Percentiles rank a stretch among this genome's conserved stretches.
phyloP scores from a whole-genome alignment of 345 rosid genomes.

The Raphanus sativus region DNA sequence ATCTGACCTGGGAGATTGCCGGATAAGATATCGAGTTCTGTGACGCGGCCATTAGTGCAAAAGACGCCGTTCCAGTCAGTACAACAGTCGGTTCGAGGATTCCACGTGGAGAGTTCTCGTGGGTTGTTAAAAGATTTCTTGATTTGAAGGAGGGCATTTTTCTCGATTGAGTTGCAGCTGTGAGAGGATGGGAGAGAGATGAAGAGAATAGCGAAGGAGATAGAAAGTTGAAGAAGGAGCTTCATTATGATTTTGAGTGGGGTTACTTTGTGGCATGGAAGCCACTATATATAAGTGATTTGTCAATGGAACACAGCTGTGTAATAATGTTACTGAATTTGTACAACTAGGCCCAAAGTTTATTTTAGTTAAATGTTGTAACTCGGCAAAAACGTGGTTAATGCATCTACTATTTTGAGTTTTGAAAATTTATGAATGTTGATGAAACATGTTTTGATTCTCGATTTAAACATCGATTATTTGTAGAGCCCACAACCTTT shows the following conservation, averaged over 20 bases:
- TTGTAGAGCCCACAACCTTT: neutral
- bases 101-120: conserved; percentile 62
- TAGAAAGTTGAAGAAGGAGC: neutral
- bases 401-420: neutral
- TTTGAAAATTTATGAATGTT: neutral
- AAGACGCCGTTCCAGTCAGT: conserved; percentile 56
- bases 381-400: neutral
- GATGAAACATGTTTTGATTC: neutral
- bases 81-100: conserved; percentile 65
- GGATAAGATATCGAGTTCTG: conserved; percentile 46
- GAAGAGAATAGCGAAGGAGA: conserved; percentile 27
- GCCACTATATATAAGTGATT: neutral
- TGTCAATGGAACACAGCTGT: conserved; percentile 29
- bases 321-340: neutral
- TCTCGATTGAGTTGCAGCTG: conserved; percentile 53
- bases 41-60: conserved; percentile 58
- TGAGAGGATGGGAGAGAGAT: conserved; percentile 35
- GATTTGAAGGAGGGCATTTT: conserved; percentile 59
- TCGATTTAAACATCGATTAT: neutral
- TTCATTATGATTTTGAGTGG: conserved; percentile 23
- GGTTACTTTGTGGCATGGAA: neutral
- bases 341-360: neutral
- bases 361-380: too few relatives aligned
- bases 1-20: conserved; percentile 52
- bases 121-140: conserved; percentile 60